These are phyloP conservation scores for Coemansia sp. DNA, from an alignment of 192 early-diverging fungal species.

Conservation along the genomic window DNA sequence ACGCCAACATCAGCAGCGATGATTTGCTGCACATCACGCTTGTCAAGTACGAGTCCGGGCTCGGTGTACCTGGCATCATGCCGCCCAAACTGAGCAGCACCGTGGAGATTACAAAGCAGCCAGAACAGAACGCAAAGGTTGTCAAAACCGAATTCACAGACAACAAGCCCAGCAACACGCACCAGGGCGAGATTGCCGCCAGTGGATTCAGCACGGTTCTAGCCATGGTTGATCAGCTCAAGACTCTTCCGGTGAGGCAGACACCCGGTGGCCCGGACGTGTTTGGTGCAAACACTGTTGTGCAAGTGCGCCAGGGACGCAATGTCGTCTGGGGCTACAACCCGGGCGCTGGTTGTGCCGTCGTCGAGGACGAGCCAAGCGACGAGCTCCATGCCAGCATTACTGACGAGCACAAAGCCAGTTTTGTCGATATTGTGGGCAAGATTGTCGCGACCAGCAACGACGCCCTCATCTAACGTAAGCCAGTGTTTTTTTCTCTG, in stretches of 20 bases:
- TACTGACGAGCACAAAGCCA: conserved; percentile 18
- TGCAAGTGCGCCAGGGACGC: conserved; percentile 31
- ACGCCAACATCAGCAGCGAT: neutral
- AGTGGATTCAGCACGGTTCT: conserved; percentile 11
- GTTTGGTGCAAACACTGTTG: conserved; percentile 44
- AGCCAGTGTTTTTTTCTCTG: conserved; percentile 3
- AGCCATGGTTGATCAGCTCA: conserved; percentile 20
- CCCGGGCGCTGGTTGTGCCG: conserved; percentile 25
- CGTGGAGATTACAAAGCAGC: conserved; percentile 25
- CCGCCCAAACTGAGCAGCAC: conserved; percentile 29
- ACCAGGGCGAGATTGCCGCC: conserved; percentile 17
- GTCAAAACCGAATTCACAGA: conserved; percentile 23
- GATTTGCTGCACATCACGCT: conserved; percentile 30
- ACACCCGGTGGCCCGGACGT: conserved; percentile 28
- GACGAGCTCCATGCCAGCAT: conserved; percentile 14
- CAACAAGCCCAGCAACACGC: conserved; percentile 13
- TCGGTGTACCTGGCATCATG: conserved; percentile 43
- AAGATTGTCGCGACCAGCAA: conserved; percentile 10
- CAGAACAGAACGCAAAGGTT: conserved; percentile 19
- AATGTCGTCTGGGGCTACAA: conserved; percentile 34
- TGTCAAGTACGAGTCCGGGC: conserved; percentile 36
- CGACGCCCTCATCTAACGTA: conserved; percentile 1
- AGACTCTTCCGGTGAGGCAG: conserved; percentile 8
- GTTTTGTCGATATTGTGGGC: conserved; percentile 25
- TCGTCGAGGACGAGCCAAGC: conserved; percentile 4